Evolutionary conservation across 306 rosid species (phyloP).

Genomic region (Quercus wislizeni): DNA sequence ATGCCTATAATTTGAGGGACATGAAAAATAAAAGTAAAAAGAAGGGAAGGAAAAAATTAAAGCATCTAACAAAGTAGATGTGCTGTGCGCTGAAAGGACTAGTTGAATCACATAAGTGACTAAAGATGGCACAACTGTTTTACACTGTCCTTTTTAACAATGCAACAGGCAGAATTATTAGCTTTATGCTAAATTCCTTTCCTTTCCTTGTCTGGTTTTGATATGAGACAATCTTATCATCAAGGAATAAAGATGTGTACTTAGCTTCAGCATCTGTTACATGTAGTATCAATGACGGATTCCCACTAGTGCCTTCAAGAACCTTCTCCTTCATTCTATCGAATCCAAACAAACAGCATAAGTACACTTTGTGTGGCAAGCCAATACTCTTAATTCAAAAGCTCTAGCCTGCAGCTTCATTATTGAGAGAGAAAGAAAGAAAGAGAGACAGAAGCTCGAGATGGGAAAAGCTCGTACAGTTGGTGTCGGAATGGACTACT

Average conservation of each 20-base stretch:
- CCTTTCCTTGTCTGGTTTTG: neutral
- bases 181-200: neutral
- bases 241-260: conserved; percentile 1
- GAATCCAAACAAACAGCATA: neutral
- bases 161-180: neutral
- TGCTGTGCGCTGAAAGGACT: neutral
- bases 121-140: neutral
- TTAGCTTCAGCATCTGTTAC: neutral
- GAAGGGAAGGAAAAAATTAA: too few relatives aligned
- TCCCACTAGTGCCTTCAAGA: conserved; percentile 18
- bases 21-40: too few relatives aligned
- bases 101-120: neutral
- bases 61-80: neutral
- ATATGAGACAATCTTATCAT: conserved; percentile 6
- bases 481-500: conserved; percentile 79
- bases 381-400: neutral
- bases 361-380: neutral
- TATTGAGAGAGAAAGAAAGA: neutral
- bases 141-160: neutral
- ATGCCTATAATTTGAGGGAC: too few relatives aligned
- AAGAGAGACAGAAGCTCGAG: neutral
- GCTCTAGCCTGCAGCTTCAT: neutral
- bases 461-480: conserved; percentile 43
- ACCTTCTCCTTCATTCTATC: neutral
- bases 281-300: neutral